Base-by-base conservation (phyloP, 2,329 filamentous ascomycete genomes). In the Ophiostoma himal-ulmi region DNA sequence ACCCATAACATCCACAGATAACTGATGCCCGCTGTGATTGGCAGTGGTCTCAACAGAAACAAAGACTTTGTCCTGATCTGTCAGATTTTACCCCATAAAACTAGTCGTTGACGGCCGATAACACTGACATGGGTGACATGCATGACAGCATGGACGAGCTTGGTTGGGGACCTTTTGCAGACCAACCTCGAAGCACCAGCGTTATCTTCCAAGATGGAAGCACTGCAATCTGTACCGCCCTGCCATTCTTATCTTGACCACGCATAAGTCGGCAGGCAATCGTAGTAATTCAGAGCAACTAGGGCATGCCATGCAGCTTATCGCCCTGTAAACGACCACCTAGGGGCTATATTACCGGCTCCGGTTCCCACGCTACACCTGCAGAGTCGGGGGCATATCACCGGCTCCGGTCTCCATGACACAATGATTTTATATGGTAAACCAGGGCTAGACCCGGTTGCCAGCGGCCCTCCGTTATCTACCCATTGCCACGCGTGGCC, bases 381-480 rank as follows among this genome's bases (percentile, higher is more conserved):
- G 34, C 62, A 65, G 30, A 65, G 62, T 37, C 62, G 62, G 62
- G 62, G 62, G 36, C 36, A 65, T 37, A 39, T 65, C 62, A 65
- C 62, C 62, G 62, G 62, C 62, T 65, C 62, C 62, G 62, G 62
- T 65, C 62, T 37, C 34, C 30, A 65, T 65, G 62, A 39, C 34
- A 65, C 62, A 65, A 39, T 65, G 62, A 8, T 65, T 10, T 65
- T 65, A 37, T 65, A 65, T 65, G 17, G 34, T 20, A 65, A 37
- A 39, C 34, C 36, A 39, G 34, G 62, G 62, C 62, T 65, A 65
- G 62, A 65, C 62, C 62, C 62, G 62, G 62, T 39, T 65, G 62
- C 36, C 62, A 65, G 34, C 62, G 62, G 62, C 62, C 34, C 62
- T 65, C 62, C 34, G 62, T 65, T 65, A 65, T 65, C 62, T 39